Conservation (phyloP, 208 protist genomes). For the Phytomonas sp. region DNA sequence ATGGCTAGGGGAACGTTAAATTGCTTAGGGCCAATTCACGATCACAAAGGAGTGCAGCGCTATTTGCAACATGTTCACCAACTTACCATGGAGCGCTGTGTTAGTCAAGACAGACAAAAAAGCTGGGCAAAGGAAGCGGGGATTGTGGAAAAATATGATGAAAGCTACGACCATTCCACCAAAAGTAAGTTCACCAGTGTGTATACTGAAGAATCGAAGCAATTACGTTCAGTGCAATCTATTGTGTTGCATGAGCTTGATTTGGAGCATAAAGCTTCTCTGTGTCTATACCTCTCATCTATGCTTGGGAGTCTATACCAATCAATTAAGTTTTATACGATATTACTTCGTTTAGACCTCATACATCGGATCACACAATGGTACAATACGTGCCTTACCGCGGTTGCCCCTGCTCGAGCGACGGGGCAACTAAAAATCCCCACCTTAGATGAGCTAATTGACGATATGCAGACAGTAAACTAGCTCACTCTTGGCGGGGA, state of each 20-base stretch:
- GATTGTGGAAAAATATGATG: not conserved
- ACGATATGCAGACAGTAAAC: constrained; percentile 2
- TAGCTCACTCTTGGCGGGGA: not conserved
- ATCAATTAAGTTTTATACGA: constrained; percentile 22
- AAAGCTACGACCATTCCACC: not conserved
- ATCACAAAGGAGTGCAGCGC: constrained; percentile 38
- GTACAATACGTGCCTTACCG: constrained; percentile 28
- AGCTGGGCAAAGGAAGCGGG: not conserved
- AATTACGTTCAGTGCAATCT: constrained; percentile 25
- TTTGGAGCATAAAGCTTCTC: constrained; percentile 10
- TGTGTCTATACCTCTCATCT: not conserved
- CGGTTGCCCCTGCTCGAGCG: constrained; percentile 10
- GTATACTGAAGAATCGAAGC: constrained; percentile 30
- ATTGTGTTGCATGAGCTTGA: constrained; percentile 26
- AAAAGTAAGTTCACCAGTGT: constrained; percentile 28
- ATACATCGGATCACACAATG: constrained; percentile 26
- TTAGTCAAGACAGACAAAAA: not conserved
- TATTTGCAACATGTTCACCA: constrained; percentile 35
- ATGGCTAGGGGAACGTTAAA: constrained; percentile 53
- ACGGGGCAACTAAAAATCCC: constrained; percentile 14
- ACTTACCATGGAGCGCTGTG: not conserved
- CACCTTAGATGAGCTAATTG: constrained; percentile 34
- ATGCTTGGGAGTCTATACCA: constrained; percentile 25
- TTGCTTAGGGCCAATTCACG: constrained; percentile 44
- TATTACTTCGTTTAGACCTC: constrained; percentile 27